Conservation (phyloP, 495 filamentous ascomycete species). For the Massariosphaeria phaeospora region DNA sequence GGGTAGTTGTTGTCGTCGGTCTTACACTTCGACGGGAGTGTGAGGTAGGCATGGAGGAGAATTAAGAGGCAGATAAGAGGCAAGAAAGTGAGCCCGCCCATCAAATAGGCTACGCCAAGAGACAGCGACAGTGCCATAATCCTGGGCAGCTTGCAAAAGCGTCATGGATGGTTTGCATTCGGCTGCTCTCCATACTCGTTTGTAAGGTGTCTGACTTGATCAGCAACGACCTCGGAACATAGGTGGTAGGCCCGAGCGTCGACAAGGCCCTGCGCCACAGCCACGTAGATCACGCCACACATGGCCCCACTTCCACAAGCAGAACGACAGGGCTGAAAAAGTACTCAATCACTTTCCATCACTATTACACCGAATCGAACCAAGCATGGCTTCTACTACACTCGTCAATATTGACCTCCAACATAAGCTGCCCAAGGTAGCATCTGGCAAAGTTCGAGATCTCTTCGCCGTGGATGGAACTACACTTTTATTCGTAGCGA, state of each 20-base stretch:
- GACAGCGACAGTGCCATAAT: slow-evolving; percentile 51
- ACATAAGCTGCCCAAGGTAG: slow-evolving; percentile 52
- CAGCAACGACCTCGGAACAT: background rate
- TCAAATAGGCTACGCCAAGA: slow-evolving; percentile 70
- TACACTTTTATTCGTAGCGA: slow-evolving; percentile 81
- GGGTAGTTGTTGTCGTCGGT: slow-evolving; percentile 18
- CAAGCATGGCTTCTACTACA: slow-evolving; percentile 42
- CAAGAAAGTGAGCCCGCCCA: slow-evolving; percentile 88
- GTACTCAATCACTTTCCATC: background rate
- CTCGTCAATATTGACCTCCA: slow-evolving; percentile 53
- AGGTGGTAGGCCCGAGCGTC: background rate
- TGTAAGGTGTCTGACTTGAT: no score
- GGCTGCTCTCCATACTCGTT: no score
- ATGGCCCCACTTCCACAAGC: no score
- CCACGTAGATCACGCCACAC: no score
- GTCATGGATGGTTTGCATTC: background rate
- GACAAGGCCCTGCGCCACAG: background rate
- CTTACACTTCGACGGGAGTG: slow-evolving; percentile 50
- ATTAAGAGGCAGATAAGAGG: slow-evolving; percentile 60
- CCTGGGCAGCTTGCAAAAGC: background rate
- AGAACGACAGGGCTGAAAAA: no score
- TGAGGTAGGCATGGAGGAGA: slow-evolving; percentile 64
- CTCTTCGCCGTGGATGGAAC: slow-evolving; percentile 69
- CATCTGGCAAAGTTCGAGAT: slow-evolving; percentile 75
- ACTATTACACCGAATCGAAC: background rate